Evolutionary conservation across 2,329 filamentous ascomycete genomes (phyloP).

Genomic region (Fusarium staphyleae): DNA sequence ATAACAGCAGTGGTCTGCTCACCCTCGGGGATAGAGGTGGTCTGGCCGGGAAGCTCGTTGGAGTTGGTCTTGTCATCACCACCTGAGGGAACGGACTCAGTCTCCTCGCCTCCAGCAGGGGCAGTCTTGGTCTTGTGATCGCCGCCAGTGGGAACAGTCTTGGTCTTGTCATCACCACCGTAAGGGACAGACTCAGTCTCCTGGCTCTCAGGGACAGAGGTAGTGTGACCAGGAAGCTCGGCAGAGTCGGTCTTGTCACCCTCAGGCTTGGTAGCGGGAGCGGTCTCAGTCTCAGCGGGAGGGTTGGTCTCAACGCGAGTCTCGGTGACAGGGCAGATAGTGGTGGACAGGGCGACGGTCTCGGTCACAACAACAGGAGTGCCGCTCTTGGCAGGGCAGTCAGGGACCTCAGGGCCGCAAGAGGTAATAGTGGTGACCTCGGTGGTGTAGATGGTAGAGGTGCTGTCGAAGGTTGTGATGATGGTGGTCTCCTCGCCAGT

Average conservation of each 20-base stretch:
- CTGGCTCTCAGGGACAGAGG: slow-evolving; percentile 24
- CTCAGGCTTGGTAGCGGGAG: slow-evolving; percentile 23
- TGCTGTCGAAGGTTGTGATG: slow-evolving; percentile 52
- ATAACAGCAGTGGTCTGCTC: slow-evolving; percentile 13
- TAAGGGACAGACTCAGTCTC: slow-evolving; percentile 21
- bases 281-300: too few relatives aligned
- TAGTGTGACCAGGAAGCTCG: slow-evolving; percentile 15
- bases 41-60: slow-evolving; percentile 1
- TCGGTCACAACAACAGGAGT: slow-evolving; percentile 59
- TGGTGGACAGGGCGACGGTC: slow-evolving; percentile 65
- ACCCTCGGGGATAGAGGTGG: slow-evolving; percentile 2
- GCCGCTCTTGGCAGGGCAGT: slow-evolving; percentile 58
- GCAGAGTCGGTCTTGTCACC: slow-evolving; percentile 18
- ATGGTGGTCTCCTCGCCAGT: slow-evolving; percentile 27
- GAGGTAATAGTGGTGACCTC: slow-evolving; percentile 58
- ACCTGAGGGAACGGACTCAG: not conserved
- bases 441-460: slow-evolving; percentile 61
- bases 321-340: slow-evolving; percentile 67
- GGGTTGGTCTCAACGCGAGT: slow-evolving; percentile 44
- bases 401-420: slow-evolving; percentile 53
- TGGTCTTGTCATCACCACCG: slow-evolving; percentile 4
- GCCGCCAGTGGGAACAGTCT: not conserved
- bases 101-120: slow-evolving; percentile 6
- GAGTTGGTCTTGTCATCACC: too few relatives aligned
- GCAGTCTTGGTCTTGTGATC: slow-evolving; percentile 4